phyloP scores from a whole-genome alignment of 179 eudicot species.

The Actinidia chinensis region DNA sequence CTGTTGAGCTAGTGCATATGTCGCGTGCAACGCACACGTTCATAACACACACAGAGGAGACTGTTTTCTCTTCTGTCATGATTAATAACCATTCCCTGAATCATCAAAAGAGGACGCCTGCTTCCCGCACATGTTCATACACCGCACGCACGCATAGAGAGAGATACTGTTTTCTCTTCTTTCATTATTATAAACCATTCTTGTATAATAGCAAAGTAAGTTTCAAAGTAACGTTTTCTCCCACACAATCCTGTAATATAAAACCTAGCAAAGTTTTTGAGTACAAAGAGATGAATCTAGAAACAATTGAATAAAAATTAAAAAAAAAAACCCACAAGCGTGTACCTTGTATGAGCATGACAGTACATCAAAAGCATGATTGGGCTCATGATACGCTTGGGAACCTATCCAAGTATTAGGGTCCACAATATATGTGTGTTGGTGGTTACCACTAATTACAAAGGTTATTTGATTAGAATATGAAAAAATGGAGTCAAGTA shows the following conservation, averaged over 20 bases:
- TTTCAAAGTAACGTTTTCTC: neutral
- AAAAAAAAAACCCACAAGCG: neutral
- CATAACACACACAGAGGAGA: too few species aligned
- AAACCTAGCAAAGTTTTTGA: too few species aligned
- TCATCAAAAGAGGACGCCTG: conserved; percentile 99
- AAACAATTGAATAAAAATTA: neutral
- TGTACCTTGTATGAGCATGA: neutral
- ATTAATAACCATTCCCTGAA: conserved; percentile 91
- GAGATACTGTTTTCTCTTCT: too few species aligned
- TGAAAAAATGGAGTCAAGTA: conserved; percentile 24
- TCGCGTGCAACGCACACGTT: too few species aligned
- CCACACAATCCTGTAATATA: too few species aligned
- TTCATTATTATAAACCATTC: too few species aligned
- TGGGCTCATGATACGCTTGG: neutral
- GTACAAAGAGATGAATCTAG: too few species aligned
- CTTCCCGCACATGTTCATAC: conserved; percentile 90
- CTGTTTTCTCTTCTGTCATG: too few species aligned
- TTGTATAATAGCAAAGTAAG: too few species aligned
- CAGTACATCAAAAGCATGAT: neutral
- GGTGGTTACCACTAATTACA: conserved; percentile 3
- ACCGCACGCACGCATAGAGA: too few species aligned
- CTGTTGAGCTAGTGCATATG: too few species aligned
- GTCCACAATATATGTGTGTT: neutral
- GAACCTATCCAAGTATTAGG: neutral
- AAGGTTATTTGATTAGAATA: neutral